Evolutionary conservation across 371 early-diverging fungal species (phyloP).

Genomic region (Nematocida homosporus): DNA sequence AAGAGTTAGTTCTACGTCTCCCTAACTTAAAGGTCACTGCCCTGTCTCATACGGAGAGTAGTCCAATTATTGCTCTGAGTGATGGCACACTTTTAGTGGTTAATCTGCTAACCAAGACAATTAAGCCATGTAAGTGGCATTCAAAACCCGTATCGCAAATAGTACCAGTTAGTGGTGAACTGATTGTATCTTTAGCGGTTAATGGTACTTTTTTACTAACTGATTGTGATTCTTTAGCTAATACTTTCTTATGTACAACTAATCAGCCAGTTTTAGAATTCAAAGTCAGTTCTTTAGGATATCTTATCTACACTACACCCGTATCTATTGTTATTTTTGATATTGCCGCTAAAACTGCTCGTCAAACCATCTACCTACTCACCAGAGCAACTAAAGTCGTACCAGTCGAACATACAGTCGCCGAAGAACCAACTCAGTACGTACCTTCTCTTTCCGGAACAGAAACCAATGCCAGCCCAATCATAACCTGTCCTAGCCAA

Average conservation of each 20-base stretch:
- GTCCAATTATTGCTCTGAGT: background rate
- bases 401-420: background rate
- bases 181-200: background rate
- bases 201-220: constrained; percentile 3
- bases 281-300: background rate
- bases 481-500: too few relatives aligned
- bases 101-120: background rate
- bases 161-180: background rate
- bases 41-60: constrained; percentile 3
- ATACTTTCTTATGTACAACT: constrained; percentile 15
- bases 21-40: constrained; percentile 2
- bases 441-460: too few relatives aligned
- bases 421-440: too few relatives aligned
- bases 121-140: background rate
- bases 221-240: constrained; percentile 15
- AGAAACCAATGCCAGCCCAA: too few relatives aligned
- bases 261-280: background rate
- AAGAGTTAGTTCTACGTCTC: background rate
- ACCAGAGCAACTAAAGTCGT: background rate
- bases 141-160: background rate
- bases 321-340: background rate
- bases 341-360: background rate
- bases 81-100: background rate
- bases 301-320: background rate
- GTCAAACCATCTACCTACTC: background rate